Percentiles rank a stretch among this genome's conserved stretches.
phyloP scores from a whole-genome alignment of 345 rosid species.

The Carallia pectinifolia region DNA sequence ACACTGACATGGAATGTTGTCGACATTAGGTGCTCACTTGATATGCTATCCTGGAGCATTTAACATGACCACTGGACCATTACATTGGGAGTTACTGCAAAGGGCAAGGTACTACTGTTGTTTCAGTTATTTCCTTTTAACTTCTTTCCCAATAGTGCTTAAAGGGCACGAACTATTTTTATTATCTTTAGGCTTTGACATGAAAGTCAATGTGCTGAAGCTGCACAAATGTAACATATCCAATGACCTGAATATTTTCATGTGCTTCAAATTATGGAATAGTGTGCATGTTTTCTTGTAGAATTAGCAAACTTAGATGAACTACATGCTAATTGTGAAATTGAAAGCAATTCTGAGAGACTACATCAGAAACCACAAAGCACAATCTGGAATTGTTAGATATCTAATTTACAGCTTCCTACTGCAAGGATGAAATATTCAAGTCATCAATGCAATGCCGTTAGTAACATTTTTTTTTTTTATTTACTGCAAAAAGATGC shows the following conservation, averaged over 20 bases:
- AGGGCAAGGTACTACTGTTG: slow-evolving; percentile 63
- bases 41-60: slow-evolving; percentile 96
- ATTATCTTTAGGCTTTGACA: neutral
- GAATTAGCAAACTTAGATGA: neutral
- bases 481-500: neutral
- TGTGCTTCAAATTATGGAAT: slow-evolving; percentile 8
- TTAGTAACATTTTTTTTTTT: neutral
- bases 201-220: neutral
- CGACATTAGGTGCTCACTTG: slow-evolving; percentile 79
- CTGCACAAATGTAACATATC: neutral
- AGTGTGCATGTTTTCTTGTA: neutral
- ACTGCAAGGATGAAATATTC: no score
- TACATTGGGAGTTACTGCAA: slow-evolving; percentile 90
- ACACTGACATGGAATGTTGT: slow-evolving; percentile 11
- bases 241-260: neutral
- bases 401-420: no score
- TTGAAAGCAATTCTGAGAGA: no score
- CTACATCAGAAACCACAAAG: no score
- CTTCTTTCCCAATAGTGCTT: neutral
- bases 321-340: no score
- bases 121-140: neutral
- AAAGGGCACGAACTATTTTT: neutral
- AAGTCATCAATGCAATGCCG: no score
- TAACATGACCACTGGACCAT: slow-evolving; percentile 95
- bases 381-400: no score